Conservation (phyloP, 352 stramenopile genomes). For the Globisporangium carolinianum region DNA sequence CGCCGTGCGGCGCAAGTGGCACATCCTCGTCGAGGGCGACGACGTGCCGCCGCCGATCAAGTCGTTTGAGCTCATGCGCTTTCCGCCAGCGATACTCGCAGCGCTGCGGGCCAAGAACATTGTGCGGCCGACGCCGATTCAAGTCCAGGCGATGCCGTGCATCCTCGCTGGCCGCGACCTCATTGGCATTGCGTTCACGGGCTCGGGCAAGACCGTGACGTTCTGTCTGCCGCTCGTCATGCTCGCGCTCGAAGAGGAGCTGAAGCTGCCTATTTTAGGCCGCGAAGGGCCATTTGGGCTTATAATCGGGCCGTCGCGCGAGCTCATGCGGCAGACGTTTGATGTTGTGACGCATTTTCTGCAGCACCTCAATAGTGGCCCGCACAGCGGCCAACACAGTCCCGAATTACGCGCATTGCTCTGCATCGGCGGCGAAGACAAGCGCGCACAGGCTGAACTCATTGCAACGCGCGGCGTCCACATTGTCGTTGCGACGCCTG, state of each 20-base stretch:
- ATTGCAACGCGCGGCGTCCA: constrained; percentile 90
- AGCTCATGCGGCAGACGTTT: constrained; percentile 97
- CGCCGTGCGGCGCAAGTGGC: constrained; percentile 95
- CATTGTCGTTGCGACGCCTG: constrained; percentile 96
- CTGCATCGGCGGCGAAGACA: constrained; percentile 95
- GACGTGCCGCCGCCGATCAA: constrained; percentile 95
- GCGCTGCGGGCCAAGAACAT: constrained; percentile 95
- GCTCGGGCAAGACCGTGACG: constrained; percentile 97
- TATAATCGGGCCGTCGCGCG: constrained; percentile 95
- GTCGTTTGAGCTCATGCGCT: constrained; percentile 97
- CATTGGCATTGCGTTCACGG: constrained; percentile 99
- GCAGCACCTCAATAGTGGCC: constrained; percentile 45
- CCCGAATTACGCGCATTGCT: constrained; percentile 88
- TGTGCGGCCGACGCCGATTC: constrained; percentile 95
- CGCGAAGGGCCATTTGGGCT: constrained; percentile 96
- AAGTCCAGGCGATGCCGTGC: constrained; percentile 97
- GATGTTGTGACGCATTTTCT: constrained; percentile 95
- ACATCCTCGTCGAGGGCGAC: constrained; percentile 96
- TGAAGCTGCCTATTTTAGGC: constrained; percentile 90
- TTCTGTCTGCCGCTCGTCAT: constrained; percentile 97
- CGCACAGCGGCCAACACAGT: constrained; percentile 10
- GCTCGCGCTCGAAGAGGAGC: constrained; percentile 95
- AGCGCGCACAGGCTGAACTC: constrained; percentile 87
- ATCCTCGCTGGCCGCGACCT: constrained; percentile 96
- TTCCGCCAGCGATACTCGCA: constrained; percentile 90